Evolutionary conservation across 2,329 filamentous ascomycete species (phyloP).

Genomic region (Epichloe baconii): DNA sequence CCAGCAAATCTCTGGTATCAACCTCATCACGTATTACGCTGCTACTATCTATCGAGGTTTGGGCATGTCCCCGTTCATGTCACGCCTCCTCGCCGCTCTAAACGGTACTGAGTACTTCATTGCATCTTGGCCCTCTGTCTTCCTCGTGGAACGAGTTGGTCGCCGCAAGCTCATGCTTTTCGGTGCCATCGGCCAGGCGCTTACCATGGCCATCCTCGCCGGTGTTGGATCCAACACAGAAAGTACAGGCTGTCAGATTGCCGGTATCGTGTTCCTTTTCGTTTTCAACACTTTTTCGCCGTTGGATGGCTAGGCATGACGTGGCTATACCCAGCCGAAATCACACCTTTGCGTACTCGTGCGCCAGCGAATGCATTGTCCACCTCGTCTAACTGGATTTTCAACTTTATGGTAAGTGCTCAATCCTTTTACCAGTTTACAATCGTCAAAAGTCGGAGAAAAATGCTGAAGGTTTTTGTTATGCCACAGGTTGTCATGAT

Average conservation of each 20-base stretch:
- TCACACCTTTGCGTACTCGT: slow-evolving; percentile 54
- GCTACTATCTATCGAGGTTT: slow-evolving; percentile 44
- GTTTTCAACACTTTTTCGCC: slow-evolving; percentile 44
- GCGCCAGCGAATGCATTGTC: slow-evolving; percentile 46
- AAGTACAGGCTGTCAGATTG: slow-evolving; percentile 38
- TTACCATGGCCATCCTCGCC: slow-evolving; percentile 50
- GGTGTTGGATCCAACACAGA: slow-evolving; percentile 39
- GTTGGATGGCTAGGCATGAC: slow-evolving; percentile 45
- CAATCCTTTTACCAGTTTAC: too few species aligned
- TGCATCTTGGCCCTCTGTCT: slow-evolving; percentile 47
- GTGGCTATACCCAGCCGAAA: slow-evolving; percentile 55
- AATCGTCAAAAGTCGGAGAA: not conserved
- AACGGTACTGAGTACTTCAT: slow-evolving; percentile 41
- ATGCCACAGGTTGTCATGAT: slow-evolving; percentile 42
- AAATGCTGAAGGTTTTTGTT: not conserved
- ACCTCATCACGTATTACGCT: slow-evolving; percentile 51
- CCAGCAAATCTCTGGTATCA: slow-evolving; percentile 50
- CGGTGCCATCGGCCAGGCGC: slow-evolving; percentile 48
- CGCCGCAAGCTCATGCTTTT: slow-evolving; percentile 61
- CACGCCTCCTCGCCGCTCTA: slow-evolving; percentile 40
- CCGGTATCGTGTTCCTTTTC: slow-evolving; percentile 54
- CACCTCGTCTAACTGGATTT: slow-evolving; percentile 45
- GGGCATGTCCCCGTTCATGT: slow-evolving; percentile 38
- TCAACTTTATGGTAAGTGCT: slow-evolving; percentile 40
- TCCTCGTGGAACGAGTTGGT: slow-evolving; percentile 52